Evolutionary conservation across 2,329 filamentous ascomycete species (phyloP), one percentile per base, ranked within the genome.

Genomic region (Fusarium sp.): DNA sequence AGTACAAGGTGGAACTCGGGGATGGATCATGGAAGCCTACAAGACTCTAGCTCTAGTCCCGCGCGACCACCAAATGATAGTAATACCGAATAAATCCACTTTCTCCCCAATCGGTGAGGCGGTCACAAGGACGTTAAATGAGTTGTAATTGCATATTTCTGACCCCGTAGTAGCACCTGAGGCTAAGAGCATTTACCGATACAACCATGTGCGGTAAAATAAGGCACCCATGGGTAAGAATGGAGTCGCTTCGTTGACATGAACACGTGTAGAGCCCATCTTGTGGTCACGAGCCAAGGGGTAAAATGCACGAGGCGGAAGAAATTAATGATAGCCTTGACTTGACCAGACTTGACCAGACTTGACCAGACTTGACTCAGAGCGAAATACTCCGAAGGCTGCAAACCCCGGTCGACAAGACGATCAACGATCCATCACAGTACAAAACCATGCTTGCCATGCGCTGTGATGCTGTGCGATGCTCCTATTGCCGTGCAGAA

Each of bases 381-480:
- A 66, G 57, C 31, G 61, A 68, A 68, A 68, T 66, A 57, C 66
- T 69, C 66, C 66, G 66, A 67, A 55, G 48, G 66, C 18, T 69
- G 66, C 33, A 31, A 41, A 52, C 60, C 65, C 65, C 43, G 46
- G 65, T 50, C 52, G 35, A 40, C 18, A 39, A 45, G 51, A 56
- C 37, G 40, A 68, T 69, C 51, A 60, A 65, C 49, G 66, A 58
- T 58, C 52, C 50, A 53, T 63, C 60, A 66, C 41, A 53, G 49
- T 54, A 29, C 48, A 42, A 40, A 50, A 51, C 54, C 21, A 63
- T 63, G 57, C 33, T 27, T 61, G 29, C 41, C 55, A 46, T 62
- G 58, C 45, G 20, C 23, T 40, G 55, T 33, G 13, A 40, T 56
- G 46, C 18, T 46, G 33, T 57, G n/a, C 39, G 13, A 36, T 49